Evolutionary conservation across 192 early-diverging fungal species (phyloP).

Genomic region (Linnemannia hyalina): DNA sequence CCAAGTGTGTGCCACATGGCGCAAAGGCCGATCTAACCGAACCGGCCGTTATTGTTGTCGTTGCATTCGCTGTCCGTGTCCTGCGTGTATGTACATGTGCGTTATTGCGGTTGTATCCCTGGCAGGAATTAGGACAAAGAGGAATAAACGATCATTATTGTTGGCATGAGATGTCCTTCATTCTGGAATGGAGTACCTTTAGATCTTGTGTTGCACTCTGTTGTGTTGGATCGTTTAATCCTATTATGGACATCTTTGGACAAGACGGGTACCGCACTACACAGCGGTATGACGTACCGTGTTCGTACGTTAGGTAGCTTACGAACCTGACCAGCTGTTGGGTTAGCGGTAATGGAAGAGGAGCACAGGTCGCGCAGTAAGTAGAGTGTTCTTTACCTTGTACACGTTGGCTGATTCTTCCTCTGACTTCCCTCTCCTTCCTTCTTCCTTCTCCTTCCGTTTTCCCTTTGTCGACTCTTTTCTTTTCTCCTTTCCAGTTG

Average conservation of each 20-base stretch:
- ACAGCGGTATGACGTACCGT: neutral
- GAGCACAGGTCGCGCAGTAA: neutral
- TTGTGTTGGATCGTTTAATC: neutral
- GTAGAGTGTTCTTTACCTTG: neutral
- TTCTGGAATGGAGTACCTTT: neutral
- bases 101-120: neutral
- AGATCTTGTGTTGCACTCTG: too few relatives aligned
- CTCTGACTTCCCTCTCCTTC: neutral
- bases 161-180: neutral
- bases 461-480: neutral
- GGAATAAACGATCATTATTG: neutral
- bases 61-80: neutral
- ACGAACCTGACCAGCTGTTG: constrained; percentile 10
- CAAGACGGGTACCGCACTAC: too few relatives aligned
- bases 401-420: neutral
- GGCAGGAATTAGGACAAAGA: neutral
- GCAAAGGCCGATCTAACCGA: neutral
- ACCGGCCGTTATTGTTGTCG: neutral
- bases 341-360: neutral
- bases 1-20: neutral
- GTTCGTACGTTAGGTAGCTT: neutral
- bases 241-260: neutral
- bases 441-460: neutral
- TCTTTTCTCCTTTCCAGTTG: neutral
- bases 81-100: neutral